A percentile compares a stretch with the other conserved stretches of the same genome.
Evolutionary conservation across 1,284 basidiomycete genomes (phyloP).

Genomic region (Sanghuangporus weigelae): DNA sequence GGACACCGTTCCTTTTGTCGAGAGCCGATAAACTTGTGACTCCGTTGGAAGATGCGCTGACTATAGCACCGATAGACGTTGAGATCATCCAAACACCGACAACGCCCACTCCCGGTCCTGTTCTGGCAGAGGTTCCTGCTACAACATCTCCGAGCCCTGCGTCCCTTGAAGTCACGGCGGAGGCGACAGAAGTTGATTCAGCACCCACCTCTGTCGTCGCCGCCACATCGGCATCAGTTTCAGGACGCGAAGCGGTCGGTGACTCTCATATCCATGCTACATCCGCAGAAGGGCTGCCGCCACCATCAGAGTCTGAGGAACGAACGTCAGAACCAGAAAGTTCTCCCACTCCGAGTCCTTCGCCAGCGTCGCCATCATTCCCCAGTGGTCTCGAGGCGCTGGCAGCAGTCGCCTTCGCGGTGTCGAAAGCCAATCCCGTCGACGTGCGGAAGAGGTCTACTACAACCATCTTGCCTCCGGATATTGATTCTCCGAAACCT

Average conservation of each 20-base stretch:
- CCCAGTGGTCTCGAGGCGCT: conserved; percentile 6
- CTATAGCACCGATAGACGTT: conserved; percentile 22
- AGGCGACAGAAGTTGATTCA: not conserved
- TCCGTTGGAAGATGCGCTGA: conserved; percentile 24
- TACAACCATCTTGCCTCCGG: not conserved
- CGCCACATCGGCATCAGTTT: not conserved
- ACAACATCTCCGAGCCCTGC: not conserved
- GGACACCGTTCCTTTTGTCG: conserved; percentile 88
- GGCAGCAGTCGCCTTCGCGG: conserved; percentile 9
- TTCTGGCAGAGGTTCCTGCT: not conserved
- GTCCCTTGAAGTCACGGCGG: not conserved
- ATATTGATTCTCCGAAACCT: not conserved
- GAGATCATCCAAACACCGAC: conserved; percentile 15
- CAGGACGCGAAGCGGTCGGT: not conserved
- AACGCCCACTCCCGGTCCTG: not conserved
- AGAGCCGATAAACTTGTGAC: conserved; percentile 36
- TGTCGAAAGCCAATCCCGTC: conserved; percentile 13
- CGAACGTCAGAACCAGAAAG: conserved; percentile 3
- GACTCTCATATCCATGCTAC: not conserved
- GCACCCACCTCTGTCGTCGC: not conserved
- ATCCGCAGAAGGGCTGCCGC: not conserved
- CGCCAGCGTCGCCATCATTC: conserved; percentile 5
- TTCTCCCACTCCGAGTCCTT: not conserved
- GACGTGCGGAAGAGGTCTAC: not conserved
- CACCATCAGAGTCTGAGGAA: not conserved